These are phyloP conservation scores for Penicillium sp. DNA, from an alignment of 2,329 filamentous ascomycete genomes.

Conservation along the genomic window DNA sequence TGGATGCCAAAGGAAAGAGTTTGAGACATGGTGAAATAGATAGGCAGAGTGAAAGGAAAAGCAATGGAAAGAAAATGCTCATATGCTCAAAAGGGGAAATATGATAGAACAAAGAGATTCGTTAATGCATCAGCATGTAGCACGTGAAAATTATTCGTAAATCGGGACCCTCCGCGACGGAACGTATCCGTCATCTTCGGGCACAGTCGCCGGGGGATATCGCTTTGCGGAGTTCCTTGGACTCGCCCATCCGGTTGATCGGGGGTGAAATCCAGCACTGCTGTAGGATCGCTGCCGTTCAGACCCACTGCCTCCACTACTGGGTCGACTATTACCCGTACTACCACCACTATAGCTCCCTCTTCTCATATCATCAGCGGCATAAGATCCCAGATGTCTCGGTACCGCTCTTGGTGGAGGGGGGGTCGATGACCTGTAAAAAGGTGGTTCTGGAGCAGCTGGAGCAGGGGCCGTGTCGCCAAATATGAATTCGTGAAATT, in stretches of 20 bases:
- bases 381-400: constrained; percentile 23
- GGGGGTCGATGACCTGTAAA: constrained; percentile 11
- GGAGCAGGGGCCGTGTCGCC: constrained; percentile 15
- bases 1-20: neutral
- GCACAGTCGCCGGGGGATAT: constrained; percentile 16
- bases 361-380: constrained; percentile 25
- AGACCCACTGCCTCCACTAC: constrained; percentile 26
- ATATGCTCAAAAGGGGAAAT: neutral
- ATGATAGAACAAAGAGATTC: neutral
- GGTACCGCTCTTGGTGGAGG: constrained; percentile 17
- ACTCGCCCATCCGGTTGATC: constrained; percentile 17
- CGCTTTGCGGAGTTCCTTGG: constrained; percentile 21
- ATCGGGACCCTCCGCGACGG: constrained; percentile 15
- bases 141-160: constrained; percentile 16
- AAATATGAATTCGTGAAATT: constrained; percentile 29
- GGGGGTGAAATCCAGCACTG: constrained; percentile 14
- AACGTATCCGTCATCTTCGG: constrained; percentile 16
- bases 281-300: constrained; percentile 25
- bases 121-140: neutral
- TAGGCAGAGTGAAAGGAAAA: too few species aligned
- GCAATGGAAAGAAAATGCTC: neutral
- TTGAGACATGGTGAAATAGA: neutral
- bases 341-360: constrained; percentile 25
- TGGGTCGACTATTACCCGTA: constrained; percentile 16
- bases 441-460: constrained; percentile 17